A percentile compares a stretch with the other conserved stretches of the same genome.
Conservation (phyloP, 495 filamentous ascomycete genomes). For the Pseudoneurospora amorphoporcata region DNA sequence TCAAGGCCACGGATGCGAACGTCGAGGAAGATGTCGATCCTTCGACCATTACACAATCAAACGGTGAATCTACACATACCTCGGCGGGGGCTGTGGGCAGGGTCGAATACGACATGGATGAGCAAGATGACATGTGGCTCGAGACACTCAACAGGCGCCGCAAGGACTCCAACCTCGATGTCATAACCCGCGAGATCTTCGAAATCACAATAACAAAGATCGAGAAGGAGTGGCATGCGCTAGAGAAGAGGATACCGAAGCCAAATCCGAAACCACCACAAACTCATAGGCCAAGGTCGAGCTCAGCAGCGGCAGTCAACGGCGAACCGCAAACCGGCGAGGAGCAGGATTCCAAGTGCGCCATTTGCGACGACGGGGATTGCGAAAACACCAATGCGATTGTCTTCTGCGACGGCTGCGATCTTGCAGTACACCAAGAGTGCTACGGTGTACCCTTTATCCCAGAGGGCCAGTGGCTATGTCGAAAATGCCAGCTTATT, state of each 20-base stretch:
- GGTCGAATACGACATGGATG: slow-evolving; percentile 99
- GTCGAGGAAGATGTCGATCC: slow-evolving; percentile 78
- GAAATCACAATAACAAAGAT: slow-evolving; percentile 98
- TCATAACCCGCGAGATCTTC: slow-evolving; percentile 85
- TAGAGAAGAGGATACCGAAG: slow-evolving; percentile 94
- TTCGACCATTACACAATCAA: slow-evolving; percentile 42
- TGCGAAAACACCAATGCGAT: slow-evolving; percentile 99
- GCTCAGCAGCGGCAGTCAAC: slow-evolving; percentile 85
- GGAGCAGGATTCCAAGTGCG: slow-evolving; percentile 95
- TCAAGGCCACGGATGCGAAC: slow-evolving; percentile 64
- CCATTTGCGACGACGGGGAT: slow-evolving; percentile 95
- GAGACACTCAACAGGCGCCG: slow-evolving; percentile 71
- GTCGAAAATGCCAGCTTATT: slow-evolving; percentile 91
- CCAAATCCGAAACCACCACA: slow-evolving; percentile 91
- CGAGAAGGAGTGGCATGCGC: slow-evolving; percentile 93
- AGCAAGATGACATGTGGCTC: slow-evolving; percentile 96
- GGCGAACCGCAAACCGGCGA: slow-evolving; percentile 80
- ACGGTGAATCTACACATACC: slow-evolving; percentile 44
- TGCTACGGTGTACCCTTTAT: slow-evolving; percentile 99
- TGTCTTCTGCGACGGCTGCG: slow-evolving; percentile 97
- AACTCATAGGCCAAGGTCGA: slow-evolving; percentile 80
- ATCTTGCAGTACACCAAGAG: slow-evolving; percentile 95
- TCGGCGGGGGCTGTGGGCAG: slow-evolving; percentile 47
- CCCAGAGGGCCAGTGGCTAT: slow-evolving; percentile 96
- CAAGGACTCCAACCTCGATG: slow-evolving; percentile 57